Evolutionary conservation across 371 early-diverging fungal genomes (phyloP), one percentile per base, ranked within the genome.

Genomic region (Dichotomocladium elegans): DNA sequence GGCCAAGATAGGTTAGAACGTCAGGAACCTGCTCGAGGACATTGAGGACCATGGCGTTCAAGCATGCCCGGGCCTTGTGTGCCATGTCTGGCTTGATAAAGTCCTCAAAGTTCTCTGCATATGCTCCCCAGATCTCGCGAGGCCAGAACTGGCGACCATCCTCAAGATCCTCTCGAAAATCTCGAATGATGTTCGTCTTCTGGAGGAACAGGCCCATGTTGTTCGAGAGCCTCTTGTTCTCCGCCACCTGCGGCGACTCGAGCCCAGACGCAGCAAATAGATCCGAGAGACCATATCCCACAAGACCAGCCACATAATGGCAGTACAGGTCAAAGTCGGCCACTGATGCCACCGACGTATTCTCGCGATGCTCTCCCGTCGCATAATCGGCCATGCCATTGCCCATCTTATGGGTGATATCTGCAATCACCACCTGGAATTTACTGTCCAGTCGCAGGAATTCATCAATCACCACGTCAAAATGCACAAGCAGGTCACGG

Each of bases 271-370:
- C 91, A 25, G 82, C 76, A 74, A 98, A 97, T 53, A 98, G 81
- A 51, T 87, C 81, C 43, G 92, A 94, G 48, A 98, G 76, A 29
- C 97, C 98, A 58, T 89, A 76, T 1, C 98, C 98, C 26, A 97
- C 96, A 25, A 98, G 82, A 30, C 98, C 98, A 29, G 98, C 98
- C 22, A 95, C 98, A 70, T 96, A 96, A 68, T 97, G 92, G 58
- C 95, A 95, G 80, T 98, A 98, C 46, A 90, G 83, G 70, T 98
- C 87, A 76, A 90, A 98, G 70, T 96, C 95, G 8, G 74, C 82
- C 22, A 83, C 69, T 7, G 90, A 88, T 5, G 81, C 80, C 14
- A 97, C 89, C 22, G 85, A 70, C 17, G 82, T 85, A 53, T 81
- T 83, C 27, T 72, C 78, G 43, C 80, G 77, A 27, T 79, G 73